Conservation (phyloP, 1,284 basidiomycete species). For the Moniliella sp. region DNA sequence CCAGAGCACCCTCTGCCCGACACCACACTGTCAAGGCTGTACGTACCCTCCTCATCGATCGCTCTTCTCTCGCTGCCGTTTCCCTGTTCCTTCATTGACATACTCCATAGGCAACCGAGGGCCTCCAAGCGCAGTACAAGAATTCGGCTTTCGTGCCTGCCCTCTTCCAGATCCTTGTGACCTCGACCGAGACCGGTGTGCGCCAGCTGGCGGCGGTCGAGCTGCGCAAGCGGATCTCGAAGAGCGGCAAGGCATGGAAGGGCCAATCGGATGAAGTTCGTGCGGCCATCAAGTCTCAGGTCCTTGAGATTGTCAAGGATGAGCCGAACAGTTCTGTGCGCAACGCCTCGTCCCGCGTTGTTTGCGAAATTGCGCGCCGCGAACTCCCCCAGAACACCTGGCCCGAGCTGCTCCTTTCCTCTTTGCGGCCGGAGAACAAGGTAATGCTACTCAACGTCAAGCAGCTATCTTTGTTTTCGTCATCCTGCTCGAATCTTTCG, state of each 20-base stretch:
- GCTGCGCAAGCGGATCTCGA: constrained; percentile 68
- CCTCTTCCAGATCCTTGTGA: constrained; percentile 66
- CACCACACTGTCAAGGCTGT: constrained; percentile 24
- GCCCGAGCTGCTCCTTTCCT: constrained; percentile 79
- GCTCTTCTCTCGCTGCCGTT: background rate
- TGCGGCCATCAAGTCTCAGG: no score
- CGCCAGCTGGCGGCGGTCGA: constrained; percentile 97
- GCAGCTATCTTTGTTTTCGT: constrained; percentile 75
- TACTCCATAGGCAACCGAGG: constrained; percentile 55
- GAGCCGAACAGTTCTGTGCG: constrained; percentile 62
- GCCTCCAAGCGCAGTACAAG: constrained; percentile 45
- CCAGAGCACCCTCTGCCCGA: constrained; percentile 27
- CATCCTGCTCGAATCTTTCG: constrained; percentile 73
- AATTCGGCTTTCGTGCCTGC: constrained; percentile 71
- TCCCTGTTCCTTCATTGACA: background rate
- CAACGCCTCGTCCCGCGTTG: constrained; percentile 60
- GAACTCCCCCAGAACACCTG: constrained; percentile 66
- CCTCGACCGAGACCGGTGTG: constrained; percentile 50
- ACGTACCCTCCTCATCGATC: background rate
- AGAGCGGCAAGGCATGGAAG: constrained; percentile 64
- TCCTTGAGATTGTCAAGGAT: no score
- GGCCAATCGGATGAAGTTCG: constrained; percentile 48
- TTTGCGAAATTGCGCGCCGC: constrained; percentile 78
- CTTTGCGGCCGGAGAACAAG: constrained; percentile 53
- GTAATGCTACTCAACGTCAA: constrained; percentile 58